These are phyloP conservation scores for Exsudoporus frostii DNA, from an alignment of 768 basidiomycete species.

Conservation along the genomic window DNA sequence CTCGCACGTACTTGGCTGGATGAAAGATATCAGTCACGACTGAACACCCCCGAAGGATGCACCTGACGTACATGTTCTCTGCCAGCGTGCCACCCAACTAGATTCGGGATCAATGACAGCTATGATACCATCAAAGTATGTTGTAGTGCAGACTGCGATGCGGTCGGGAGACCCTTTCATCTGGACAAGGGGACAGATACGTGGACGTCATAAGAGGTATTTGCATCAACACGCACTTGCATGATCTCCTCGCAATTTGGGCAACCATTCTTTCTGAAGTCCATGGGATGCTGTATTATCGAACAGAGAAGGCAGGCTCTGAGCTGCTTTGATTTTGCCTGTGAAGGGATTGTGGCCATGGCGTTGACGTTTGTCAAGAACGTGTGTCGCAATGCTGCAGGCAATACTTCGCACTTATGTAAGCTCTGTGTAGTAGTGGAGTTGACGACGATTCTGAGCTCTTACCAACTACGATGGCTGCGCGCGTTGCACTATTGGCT, in stretches of 20 bases:
- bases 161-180: conserved; percentile 86
- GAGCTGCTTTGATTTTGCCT: conserved; percentile 68
- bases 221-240: conserved; percentile 53
- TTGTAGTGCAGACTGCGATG: conserved; percentile 83
- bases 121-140: conserved; percentile 90
- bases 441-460: neutral
- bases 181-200: conserved; percentile 38
- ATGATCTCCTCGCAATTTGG: conserved; percentile 97
- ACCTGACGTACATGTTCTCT: conserved; percentile 72
- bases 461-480: conserved; percentile 37
- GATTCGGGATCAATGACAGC: conserved; percentile 80
- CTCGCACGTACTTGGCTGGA: conserved; percentile 83
- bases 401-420: conserved; percentile 12
- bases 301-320: conserved; percentile 95
- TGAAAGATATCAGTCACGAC: conserved; percentile 1
- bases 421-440: neutral
- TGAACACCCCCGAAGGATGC: neutral
- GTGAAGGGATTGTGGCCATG: conserved; percentile 50
- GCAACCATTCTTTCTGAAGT: conserved; percentile 85
- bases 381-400: too few species aligned
- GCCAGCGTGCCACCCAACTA: conserved; percentile 97
- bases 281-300: conserved; percentile 76
- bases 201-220: neutral
- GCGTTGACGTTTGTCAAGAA: conserved; percentile 1
- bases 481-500: conserved; percentile 41